A percentile compares a stretch with the other conserved stretches of the same genome.
These are phyloP conservation scores for Lentinus tigrinus DNA, from an alignment of 768 basidiomycete genomes.

Conservation along the genomic window DNA sequence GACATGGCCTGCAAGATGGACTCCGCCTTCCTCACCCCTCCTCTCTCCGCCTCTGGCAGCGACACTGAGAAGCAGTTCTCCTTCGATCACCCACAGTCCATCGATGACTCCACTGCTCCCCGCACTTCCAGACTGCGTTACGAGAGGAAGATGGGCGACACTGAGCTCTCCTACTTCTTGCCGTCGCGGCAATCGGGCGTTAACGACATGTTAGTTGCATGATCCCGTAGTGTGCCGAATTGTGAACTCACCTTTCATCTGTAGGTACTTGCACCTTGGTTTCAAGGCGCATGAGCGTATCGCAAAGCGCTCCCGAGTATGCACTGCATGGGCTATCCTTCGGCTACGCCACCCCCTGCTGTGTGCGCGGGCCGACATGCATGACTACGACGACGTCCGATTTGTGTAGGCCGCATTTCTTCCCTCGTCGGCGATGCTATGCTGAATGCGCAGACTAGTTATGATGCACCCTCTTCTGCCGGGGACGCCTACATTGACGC, in stretches of 20 bases:
- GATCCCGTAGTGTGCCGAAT: neutral
- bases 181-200: slow-evolving; percentile 78
- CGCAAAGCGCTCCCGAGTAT: slow-evolving; percentile 48
- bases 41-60: slow-evolving; percentile 13
- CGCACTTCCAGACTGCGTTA: slow-evolving; percentile 12
- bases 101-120: neutral
- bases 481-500: slow-evolving; percentile 49
- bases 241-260: neutral
- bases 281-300: slow-evolving; percentile 48
- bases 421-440: neutral
- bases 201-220: slow-evolving; percentile 73
- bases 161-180: slow-evolving; percentile 77
- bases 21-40: slow-evolving; percentile 19
- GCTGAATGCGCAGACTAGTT: slow-evolving; percentile 34
- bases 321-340: slow-evolving; percentile 69
- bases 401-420: slow-evolving; percentile 56
- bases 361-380: slow-evolving; percentile 59
- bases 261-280: slow-evolving; percentile 79
- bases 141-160: slow-evolving; percentile 67
- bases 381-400: slow-evolving; percentile 58
- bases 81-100: neutral
- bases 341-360: slow-evolving; percentile 71
- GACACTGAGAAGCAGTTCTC: slow-evolving; percentile 1
- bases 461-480: slow-evolving; percentile 40
- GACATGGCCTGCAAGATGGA: slow-evolving; percentile 1